These are phyloP conservation scores for Solanum lignicaule DNA, from an alignment of 257 asterid species.

Conservation along the genomic window DNA sequence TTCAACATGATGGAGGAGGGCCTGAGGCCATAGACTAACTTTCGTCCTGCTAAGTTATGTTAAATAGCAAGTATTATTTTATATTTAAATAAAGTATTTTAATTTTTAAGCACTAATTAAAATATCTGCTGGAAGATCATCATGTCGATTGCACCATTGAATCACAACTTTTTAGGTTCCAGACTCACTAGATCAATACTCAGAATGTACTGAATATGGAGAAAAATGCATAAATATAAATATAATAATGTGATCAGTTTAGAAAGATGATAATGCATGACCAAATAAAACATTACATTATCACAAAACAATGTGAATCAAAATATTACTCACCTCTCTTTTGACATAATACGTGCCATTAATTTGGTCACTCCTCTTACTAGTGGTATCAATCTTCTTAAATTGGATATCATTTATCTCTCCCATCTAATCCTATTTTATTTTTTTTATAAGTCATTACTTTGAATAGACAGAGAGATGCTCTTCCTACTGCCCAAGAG, in stretches of 20 bases:
- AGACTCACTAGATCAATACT: neutral
- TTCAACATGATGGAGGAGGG: neutral
- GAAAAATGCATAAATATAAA: too few species aligned
- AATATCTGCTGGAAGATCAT: neutral
- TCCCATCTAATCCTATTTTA: neutral
- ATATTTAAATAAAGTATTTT: too few species aligned
- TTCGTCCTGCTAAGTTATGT: too few species aligned
- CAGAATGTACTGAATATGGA: neutral
- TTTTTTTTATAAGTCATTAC: neutral
- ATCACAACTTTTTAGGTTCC: neutral
- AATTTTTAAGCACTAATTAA: neutral
- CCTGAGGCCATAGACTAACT: neutral
- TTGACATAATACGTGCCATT: neutral
- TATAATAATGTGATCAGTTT: neutral
- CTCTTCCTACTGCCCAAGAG: too few species aligned
- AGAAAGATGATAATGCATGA: neutral
- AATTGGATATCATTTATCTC: neutral
- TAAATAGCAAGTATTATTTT: too few species aligned
- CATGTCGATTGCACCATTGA: neutral
- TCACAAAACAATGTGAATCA: neutral
- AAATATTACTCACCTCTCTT: neutral
- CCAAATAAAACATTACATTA: neutral
- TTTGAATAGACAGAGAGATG: neutral
- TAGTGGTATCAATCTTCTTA: neutral
- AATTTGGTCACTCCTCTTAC: neutral